These are phyloP conservation scores for Puccinia triticina DNA, from an alignment of 1,284 basidiomycete species.

Conservation along the genomic window DNA sequence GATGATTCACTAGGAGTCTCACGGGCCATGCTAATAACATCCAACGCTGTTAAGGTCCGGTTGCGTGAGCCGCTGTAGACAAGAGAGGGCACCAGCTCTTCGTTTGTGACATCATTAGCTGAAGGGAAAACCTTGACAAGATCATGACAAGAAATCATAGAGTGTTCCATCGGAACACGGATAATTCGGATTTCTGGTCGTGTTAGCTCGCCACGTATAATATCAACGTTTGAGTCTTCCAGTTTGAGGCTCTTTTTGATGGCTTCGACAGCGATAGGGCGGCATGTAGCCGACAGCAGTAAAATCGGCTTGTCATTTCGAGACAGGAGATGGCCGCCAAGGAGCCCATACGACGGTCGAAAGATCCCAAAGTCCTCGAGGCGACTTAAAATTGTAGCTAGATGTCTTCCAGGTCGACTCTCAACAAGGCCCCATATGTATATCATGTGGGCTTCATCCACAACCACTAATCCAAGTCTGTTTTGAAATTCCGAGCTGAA, in stretches of 20 bases:
- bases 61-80: conserved; percentile 23
- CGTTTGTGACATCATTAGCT: not conserved
- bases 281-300: conserved; percentile 5
- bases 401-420: no score
- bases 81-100: conserved; percentile 6
- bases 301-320: no score
- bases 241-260: conserved; percentile 12
- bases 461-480: no score
- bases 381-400: no score
- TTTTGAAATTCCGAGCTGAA: no score
- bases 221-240: not conserved
- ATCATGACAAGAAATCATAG: not conserved
- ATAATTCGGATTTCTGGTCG: conserved; percentile 22
- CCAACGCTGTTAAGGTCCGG: no score
- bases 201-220: no score
- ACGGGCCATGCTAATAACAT: not conserved
- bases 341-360: conserved; percentile 11
- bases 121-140: not conserved
- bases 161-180: not conserved
- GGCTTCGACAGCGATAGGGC: conserved; percentile 12
- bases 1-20: not conserved
- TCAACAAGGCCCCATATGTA: no score
- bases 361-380: conserved; percentile 21
- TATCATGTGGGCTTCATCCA: no score
- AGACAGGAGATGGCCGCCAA: conserved; percentile 3